These are phyloP conservation scores for Abrus pulchellus DNA, from an alignment of 306 rosid genomes.

Conservation along the genomic window DNA sequence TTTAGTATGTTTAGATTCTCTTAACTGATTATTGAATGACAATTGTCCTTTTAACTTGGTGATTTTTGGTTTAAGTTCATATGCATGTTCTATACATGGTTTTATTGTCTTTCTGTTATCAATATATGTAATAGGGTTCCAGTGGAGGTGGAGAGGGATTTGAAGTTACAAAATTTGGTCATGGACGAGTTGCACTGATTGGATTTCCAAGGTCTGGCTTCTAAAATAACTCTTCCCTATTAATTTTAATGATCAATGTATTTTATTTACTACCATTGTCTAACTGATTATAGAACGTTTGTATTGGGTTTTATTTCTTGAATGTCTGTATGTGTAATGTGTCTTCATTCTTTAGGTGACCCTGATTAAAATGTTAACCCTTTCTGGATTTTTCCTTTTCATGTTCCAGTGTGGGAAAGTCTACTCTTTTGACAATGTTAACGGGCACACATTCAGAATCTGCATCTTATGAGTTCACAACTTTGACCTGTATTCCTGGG, in stretches of 20 bases:
- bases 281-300: not conserved
- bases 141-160: constrained; percentile 99
- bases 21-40: constrained; percentile 18
- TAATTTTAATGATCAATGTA: constrained; percentile 26
- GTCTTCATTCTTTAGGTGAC: constrained; percentile 12
- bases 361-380: constrained; percentile 17
- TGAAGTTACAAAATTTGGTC: constrained; percentile 97
- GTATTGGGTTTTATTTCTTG: constrained; percentile 11
- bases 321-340: constrained; percentile 6
- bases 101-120: constrained; percentile 27
- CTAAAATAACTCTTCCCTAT: not conserved
- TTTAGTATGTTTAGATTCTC: not conserved
- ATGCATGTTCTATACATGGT: not conserved
- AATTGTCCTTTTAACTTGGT: not conserved
- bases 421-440: constrained; percentile 95
- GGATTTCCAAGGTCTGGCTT: constrained; percentile 94
- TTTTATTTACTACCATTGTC: constrained; percentile 15
- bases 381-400: constrained; percentile 35
- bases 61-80: not conserved
- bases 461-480: constrained; percentile 98
- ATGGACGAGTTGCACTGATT: constrained; percentile 97
- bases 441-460: constrained; percentile 98
- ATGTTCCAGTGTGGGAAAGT: constrained; percentile 91
- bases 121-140: constrained; percentile 74
- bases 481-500: constrained; percentile 98